These are phyloP conservation scores for Termitomyces sp. DNA, from an alignment of 768 basidiomycete species.

Conservation along the genomic window DNA sequence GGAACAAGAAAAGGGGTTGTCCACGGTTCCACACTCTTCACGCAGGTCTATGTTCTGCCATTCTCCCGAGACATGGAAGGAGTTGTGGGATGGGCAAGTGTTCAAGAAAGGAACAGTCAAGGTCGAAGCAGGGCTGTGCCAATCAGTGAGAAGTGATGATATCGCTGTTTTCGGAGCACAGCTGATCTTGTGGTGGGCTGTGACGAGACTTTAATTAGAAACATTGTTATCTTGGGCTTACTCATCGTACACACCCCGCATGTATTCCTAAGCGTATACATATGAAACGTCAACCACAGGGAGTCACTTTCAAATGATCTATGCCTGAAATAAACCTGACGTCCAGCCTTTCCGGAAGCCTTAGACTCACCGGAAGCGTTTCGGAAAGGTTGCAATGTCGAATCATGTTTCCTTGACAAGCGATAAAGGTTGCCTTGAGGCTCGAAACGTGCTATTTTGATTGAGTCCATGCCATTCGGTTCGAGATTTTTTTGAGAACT, in stretches of 20 bases:
- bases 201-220: constrained; percentile 5
- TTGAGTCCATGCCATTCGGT: constrained; percentile 1
- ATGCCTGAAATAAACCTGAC: neutral
- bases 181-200: constrained; percentile 10
- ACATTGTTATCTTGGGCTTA: neutral
- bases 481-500: neutral
- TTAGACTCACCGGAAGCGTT: too few relatives aligned
- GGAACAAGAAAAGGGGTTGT: constrained; percentile 20
- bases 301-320: neutral
- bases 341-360: neutral
- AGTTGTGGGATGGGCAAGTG: constrained; percentile 24
- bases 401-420: constrained; percentile 4
- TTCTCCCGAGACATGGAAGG: constrained; percentile 24
- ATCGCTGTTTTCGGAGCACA: neutral
- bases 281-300: neutral
- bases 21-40: constrained; percentile 3
- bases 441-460: constrained; percentile 1
- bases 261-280: too few relatives aligned
- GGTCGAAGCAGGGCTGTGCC: constrained; percentile 3
- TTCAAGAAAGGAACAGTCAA: constrained; percentile 20
- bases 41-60: constrained; percentile 26
- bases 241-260: neutral
- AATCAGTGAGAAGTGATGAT: constrained; percentile 1
- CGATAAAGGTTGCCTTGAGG: constrained; percentile 1
- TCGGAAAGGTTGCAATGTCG: neutral